phyloP scores from a whole-genome alignment of 2,329 filamentous ascomycete species.

The Alternaria sp. region DNA sequence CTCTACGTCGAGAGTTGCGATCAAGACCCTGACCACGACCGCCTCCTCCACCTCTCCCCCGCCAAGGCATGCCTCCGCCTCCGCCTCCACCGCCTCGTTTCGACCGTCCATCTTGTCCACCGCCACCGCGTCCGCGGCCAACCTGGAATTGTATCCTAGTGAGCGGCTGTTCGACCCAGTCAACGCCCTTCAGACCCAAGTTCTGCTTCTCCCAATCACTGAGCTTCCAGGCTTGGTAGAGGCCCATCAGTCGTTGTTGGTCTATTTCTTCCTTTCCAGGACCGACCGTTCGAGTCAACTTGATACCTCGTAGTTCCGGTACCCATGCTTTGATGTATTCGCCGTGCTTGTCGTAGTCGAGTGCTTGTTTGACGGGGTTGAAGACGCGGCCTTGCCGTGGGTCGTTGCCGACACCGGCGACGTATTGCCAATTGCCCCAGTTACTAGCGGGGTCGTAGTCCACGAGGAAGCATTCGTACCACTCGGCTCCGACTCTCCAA shows the following conservation, averaged over 20 bases:
- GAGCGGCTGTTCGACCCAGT: slow-evolving; percentile 70
- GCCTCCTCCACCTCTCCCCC: slow-evolving; percentile 18
- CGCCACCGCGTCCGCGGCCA: slow-evolving; percentile 35
- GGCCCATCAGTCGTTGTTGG: slow-evolving; percentile 56
- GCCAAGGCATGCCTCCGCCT: slow-evolving; percentile 11
- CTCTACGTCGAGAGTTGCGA: slow-evolving; percentile 15
- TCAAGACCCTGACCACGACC: slow-evolving; percentile 4
- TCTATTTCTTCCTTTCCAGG: slow-evolving; percentile 37
- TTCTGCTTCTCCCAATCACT: slow-evolving; percentile 63
- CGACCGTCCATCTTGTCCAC: slow-evolving; percentile 12
- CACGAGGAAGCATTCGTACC: slow-evolving; percentile 76
- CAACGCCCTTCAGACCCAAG: slow-evolving; percentile 62
- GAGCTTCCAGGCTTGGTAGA: slow-evolving; percentile 76
- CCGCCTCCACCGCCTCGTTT: slow-evolving; percentile 16
- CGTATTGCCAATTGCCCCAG: slow-evolving; percentile 86
- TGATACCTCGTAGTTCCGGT: slow-evolving; percentile 66
- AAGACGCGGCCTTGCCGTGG: slow-evolving; percentile 76
- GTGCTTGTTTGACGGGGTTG: slow-evolving; percentile 81
- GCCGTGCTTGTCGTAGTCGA: slow-evolving; percentile 76
- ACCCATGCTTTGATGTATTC: slow-evolving; percentile 77
- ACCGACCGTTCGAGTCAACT: slow-evolving; percentile 29
- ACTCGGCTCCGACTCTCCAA: slow-evolving; percentile 82
- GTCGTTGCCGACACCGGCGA: slow-evolving; percentile 80
- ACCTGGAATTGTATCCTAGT: slow-evolving; percentile 45
- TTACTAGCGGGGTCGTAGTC: slow-evolving; percentile 80